Conservation (phyloP, 202 grass and related monocot genomes). For the Dendrocalamus latiflorus region DNA sequence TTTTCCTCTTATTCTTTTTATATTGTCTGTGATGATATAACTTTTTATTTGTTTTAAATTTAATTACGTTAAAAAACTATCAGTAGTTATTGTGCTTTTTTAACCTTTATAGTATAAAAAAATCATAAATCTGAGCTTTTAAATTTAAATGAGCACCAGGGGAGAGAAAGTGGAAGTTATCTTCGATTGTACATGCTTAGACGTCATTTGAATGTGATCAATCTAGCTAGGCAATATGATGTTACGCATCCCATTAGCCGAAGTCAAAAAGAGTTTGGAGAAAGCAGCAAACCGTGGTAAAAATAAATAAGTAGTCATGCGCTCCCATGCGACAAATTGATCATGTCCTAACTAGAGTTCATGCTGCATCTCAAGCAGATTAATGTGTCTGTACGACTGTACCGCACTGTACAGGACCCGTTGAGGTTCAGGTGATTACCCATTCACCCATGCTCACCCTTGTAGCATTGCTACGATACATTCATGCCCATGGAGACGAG, state of each 20-base stretch:
- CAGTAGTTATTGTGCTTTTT: accelerated
- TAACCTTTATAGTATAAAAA: too few relatives aligned
- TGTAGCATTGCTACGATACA: background rate
- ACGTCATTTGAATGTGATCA: background rate
- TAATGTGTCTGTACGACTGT: background rate
- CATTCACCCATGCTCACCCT: background rate
- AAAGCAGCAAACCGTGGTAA: background rate
- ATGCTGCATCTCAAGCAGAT: background rate
- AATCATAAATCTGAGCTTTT: too few relatives aligned
- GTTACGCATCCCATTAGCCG: too few relatives aligned
- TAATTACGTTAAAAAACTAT: too few relatives aligned
- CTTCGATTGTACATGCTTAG: too few relatives aligned
- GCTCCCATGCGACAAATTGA: background rate
- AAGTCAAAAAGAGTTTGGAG: background rate
- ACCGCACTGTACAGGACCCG: background rate
- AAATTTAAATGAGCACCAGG: too few relatives aligned
- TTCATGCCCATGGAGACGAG: background rate
- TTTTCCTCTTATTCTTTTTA: too few relatives aligned
- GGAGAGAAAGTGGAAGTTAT: background rate
- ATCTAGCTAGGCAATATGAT: background rate
- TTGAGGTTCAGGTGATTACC: background rate
- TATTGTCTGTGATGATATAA: too few relatives aligned
- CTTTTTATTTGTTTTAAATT: too few relatives aligned
- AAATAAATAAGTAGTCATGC: too few relatives aligned
- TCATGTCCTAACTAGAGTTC: background rate